phyloP scores from a whole-genome alignment of 805 yeast species.

The Kodamaea jinghongensis region DNA sequence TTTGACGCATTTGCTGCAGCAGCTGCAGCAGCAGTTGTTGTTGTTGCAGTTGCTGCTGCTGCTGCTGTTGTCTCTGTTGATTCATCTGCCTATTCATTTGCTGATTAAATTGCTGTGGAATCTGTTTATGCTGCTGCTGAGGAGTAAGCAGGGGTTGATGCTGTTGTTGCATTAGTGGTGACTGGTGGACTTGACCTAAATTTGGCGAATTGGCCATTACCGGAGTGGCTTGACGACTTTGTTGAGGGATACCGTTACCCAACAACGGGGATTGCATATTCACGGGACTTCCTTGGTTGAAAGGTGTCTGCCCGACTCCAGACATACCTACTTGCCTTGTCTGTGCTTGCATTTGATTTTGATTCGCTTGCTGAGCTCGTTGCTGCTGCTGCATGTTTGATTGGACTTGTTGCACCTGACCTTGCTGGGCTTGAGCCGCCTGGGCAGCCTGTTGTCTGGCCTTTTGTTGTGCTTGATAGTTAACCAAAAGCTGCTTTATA shows the following conservation, averaged over 20 bases:
- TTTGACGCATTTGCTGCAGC: slow-evolving; percentile 4
- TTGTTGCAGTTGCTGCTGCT: slow-evolving; percentile 4
- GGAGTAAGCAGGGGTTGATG: slow-evolving; percentile 8
- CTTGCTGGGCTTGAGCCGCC: slow-evolving; percentile 10
- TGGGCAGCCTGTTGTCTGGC: slow-evolving; percentile 12
- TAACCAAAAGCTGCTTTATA: slow-evolving; percentile 58
- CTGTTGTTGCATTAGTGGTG: slow-evolving; percentile 12
- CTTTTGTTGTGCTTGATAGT: slow-evolving; percentile 48
- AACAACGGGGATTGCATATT: slow-evolving; percentile 9
- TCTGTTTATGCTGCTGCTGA: slow-evolving; percentile 8
- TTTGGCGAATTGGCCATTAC: slow-evolving; percentile 11
- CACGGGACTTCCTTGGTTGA: slow-evolving; percentile 8
- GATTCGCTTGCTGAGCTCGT: slow-evolving; percentile 20
- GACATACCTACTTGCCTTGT: slow-evolving; percentile 4
- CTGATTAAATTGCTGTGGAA: slow-evolving; percentile 9
- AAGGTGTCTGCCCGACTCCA: slow-evolving; percentile 1
- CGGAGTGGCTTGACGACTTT: slow-evolving; percentile 12
- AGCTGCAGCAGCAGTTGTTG: too few species aligned
- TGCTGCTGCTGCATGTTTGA: slow-evolving; percentile 14
- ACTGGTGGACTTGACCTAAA: slow-evolving; percentile 9
- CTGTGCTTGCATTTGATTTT: slow-evolving; percentile 19
- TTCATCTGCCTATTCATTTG: slow-evolving; percentile 6
- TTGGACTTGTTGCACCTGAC: slow-evolving; percentile 18
- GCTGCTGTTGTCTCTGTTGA: slow-evolving; percentile 1
- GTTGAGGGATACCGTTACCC: slow-evolving; percentile 9